Evolutionary conservation across 1,284 basidiomycete species (phyloP), one percentile per base, ranked within the genome.

Genomic region (Rhodotorula mucilaginosa): DNA sequence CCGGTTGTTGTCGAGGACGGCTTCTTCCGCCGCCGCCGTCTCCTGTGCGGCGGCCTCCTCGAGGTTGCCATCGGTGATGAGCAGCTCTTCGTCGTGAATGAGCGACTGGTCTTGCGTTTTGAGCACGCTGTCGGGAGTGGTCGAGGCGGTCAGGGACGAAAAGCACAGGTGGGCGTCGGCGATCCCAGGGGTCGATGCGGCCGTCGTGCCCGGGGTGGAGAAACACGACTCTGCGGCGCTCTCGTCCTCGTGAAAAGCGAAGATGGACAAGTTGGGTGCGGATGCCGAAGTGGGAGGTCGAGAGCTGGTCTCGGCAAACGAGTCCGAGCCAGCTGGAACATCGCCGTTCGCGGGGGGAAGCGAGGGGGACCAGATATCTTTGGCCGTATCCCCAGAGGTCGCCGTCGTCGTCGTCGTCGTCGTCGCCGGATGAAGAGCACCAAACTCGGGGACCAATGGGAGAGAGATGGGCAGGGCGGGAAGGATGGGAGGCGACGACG

Each of bases 401-500:
- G 39, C 39, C 39, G 39, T 13, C 39, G 39, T 13, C 12, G 39
- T 44, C 39, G 39, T 34, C 34, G 39, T 44, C 8, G 39, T 44
- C 12, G 39, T 13, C 34, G 34, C 4, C 34, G 34, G 34, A 5
- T 34, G 18, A 16, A 18, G 29, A 67, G 51, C 4, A 52, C 31
- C 16, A 61, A 54, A 1, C 26, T 16, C 1, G 59, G 65, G 6
- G 46, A 57, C 39, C 39, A 67, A 13, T 0, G 66, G 58, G 0
- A 56, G 60, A 47, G 31, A 47, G 18, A 47, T 44, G 4, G 31
- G 29, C 19, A 71, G 44, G 16, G 64, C 31, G 6, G 70, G 70
- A 1, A 71, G 60, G 56, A 71, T 18, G 4, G 70, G 70, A 5
- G 70, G 70, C 1, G 70, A 71, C 8, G 70, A 71, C 8, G 63